phyloP scores from a whole-genome alignment of 768 basidiomycete genomes.

The Hysterangium stoloniferum region DNA sequence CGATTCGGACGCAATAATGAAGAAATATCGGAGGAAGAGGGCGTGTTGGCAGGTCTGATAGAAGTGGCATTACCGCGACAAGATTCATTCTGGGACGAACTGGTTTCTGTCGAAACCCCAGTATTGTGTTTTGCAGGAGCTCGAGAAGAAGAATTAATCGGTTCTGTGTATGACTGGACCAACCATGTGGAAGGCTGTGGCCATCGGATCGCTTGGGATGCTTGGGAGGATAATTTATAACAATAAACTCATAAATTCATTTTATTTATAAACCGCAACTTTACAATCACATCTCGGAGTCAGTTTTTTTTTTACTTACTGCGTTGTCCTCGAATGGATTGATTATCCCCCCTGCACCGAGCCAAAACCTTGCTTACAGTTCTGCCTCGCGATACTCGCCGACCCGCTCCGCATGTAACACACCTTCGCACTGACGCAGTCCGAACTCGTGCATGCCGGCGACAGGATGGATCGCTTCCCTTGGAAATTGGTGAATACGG shows the following conservation, averaged over 20 bases:
- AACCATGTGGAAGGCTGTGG: slow-evolving; percentile 31
- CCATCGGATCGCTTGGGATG: slow-evolving; percentile 27
- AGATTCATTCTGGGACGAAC: slow-evolving; percentile 21
- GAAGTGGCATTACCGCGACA: slow-evolving; percentile 20
- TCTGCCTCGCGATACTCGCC: slow-evolving; percentile 47
- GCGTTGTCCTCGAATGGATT: background rate
- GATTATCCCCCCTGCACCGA: slow-evolving; percentile 41
- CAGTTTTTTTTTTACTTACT: background rate
- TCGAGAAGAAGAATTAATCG: slow-evolving; percentile 6
- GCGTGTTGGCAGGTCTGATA: slow-evolving; percentile 24
- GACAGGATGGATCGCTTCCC: slow-evolving; percentile 58
- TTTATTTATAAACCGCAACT: background rate
- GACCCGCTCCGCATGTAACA: slow-evolving; percentile 77
- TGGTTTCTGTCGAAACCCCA: slow-evolving; percentile 20
- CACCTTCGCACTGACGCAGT: slow-evolving; percentile 59
- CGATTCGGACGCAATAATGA: slow-evolving; percentile 26
- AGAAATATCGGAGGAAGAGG: slow-evolving; percentile 23
- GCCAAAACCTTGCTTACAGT: slow-evolving; percentile 56
- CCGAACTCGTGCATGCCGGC: slow-evolving; percentile 43
- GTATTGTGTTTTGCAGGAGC: slow-evolving; percentile 34
- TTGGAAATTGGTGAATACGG: slow-evolving; percentile 63
- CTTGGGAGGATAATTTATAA: slow-evolving; percentile 27
- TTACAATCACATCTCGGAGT: background rate
- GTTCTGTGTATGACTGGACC: background rate
- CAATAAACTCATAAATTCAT: background rate